Percentiles rank a stretch among this genome's conserved stretches.
These are phyloP conservation scores for Inonotus obliquus DNA, from an alignment of 1,284 basidiomycete species.

Conservation along the genomic window DNA sequence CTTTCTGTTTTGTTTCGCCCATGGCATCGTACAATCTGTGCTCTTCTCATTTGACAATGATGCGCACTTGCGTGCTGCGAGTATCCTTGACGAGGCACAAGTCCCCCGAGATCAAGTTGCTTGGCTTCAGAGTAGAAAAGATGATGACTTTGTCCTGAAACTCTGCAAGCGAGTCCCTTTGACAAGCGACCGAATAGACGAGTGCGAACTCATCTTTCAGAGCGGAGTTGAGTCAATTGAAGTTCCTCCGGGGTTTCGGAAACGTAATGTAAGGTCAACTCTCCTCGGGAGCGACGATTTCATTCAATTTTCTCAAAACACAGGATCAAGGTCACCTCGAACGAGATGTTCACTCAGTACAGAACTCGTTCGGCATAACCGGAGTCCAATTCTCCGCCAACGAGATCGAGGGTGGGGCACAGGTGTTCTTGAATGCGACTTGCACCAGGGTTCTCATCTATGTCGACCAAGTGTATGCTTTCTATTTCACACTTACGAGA, in stretches of 20 bases:
- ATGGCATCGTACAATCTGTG: constrained; percentile 43
- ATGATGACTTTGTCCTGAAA: constrained; percentile 32
- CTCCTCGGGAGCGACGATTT: background rate
- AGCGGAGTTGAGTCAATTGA: constrained; percentile 13
- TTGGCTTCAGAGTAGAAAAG: constrained; percentile 31
- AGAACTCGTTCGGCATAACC: constrained; percentile 19
- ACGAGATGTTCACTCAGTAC: background rate
- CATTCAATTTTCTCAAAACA: background rate
- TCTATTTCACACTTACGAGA: background rate
- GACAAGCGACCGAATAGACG: constrained; percentile 17
- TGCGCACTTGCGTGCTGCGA: constrained; percentile 34
- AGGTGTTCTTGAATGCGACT: constrained; percentile 28
- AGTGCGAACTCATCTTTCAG: constrained; percentile 27
- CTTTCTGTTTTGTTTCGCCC: constrained; percentile 31
- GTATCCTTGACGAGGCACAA: constrained; percentile 34
- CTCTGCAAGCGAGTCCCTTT: constrained; percentile 46
- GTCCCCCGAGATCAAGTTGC: constrained; percentile 38
- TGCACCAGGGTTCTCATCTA: constrained; percentile 43
- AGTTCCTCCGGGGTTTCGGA: constrained; percentile 18
- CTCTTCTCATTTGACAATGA: constrained; percentile 42
- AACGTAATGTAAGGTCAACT: constrained; percentile 2
- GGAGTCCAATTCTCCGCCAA: constrained; percentile 12
- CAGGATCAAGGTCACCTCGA: background rate
- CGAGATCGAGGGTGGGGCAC: background rate
- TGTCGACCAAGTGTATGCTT: constrained; percentile 27